Conservation (phyloP, 352 stramenopile species). For the Pythium aristosporum region DNA sequence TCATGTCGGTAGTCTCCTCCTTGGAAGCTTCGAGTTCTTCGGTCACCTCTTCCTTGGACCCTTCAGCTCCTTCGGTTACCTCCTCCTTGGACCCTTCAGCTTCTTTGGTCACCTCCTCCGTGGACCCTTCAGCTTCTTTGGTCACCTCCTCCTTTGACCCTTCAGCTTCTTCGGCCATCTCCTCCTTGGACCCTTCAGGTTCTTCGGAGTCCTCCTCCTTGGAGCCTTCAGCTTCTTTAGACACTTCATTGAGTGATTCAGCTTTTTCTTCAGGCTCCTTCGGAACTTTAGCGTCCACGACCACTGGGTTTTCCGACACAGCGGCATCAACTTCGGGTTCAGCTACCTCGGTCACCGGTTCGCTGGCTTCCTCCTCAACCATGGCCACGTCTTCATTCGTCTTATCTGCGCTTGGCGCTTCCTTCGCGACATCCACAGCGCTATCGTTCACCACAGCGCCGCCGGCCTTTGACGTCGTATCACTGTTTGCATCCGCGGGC, state of each 20-base stretch:
- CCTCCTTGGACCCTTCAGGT: neutral
- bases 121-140: neutral
- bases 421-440: neutral
- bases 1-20: neutral
- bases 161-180: neutral
- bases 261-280: conserved; percentile 2
- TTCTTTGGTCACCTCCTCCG: neutral
- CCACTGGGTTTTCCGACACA: neutral
- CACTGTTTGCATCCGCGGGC: neutral
- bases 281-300: neutral
- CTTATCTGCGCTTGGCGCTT: neutral
- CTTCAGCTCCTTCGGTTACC: neutral
- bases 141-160: neutral
- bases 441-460: neutral
- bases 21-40: neutral
- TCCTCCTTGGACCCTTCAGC: neutral
- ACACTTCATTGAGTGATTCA: neutral
- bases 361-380: neutral
- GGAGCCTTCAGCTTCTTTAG: neutral
- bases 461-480: neutral
- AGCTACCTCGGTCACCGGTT: neutral
- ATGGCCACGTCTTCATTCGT: neutral
- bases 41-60: neutral
- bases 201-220: neutral
- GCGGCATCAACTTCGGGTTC: neutral